Percentiles rank a stretch among this genome's conserved stretches.
Conservation (phyloP, 2,329 filamentous ascomycete genomes). For the Coleophoma cylindrospora region DNA sequence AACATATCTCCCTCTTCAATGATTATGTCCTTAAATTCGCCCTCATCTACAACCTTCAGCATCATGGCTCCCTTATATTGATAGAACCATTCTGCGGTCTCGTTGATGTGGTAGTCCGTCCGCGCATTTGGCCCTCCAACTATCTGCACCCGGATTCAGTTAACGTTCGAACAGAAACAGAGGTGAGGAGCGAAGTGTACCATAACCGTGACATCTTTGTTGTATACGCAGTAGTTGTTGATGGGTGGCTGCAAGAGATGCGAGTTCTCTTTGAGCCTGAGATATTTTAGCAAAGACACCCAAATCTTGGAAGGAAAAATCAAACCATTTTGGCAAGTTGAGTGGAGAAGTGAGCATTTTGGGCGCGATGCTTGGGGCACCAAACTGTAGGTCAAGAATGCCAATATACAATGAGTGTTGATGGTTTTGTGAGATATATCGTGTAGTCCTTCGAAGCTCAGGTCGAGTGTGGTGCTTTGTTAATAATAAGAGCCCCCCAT, state of each 20-base stretch:
- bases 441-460: no score
- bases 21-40: constrained; percentile 73
- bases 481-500: no score
- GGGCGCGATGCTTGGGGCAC: background rate
- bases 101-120: constrained; percentile 98
- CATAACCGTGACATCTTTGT: constrained; percentile 79
- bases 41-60: constrained; percentile 78
- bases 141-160: constrained; percentile 41
- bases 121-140: constrained; percentile 94
- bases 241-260: constrained; percentile 82
- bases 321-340: background rate
- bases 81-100: constrained; percentile 97
- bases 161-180: background rate
- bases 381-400: no score
- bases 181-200: constrained; percentile 30
- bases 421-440: no score
- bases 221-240: constrained; percentile 97
- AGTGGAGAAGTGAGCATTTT: background rate
- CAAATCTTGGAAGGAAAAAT: background rate
- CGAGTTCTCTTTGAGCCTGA: constrained; percentile 86
- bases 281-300: background rate
- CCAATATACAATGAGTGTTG: no score
- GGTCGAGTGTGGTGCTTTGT: no score
- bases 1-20: constrained; percentile 95
- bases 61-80: constrained; percentile 92